Evolutionary conservation across 2,329 filamentous ascomycete genomes (phyloP).

Genomic region (Aureobasidium subglaciale): DNA sequence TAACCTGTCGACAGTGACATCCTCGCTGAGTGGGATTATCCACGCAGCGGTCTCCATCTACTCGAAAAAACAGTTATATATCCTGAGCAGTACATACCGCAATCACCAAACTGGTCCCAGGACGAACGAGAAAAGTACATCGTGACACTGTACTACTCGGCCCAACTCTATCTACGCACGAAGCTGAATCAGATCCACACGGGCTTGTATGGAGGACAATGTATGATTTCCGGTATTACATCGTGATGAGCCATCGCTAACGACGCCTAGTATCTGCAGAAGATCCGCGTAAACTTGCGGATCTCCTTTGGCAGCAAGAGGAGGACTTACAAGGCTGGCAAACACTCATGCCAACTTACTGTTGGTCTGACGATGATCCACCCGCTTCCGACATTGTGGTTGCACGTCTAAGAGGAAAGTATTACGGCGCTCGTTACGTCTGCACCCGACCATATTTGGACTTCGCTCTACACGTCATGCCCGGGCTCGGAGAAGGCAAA

Average conservation of each 20-base stretch:
- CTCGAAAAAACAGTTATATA: slow-evolving; percentile 48
- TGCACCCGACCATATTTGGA: slow-evolving; percentile 74
- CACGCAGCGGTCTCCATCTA: slow-evolving; percentile 50
- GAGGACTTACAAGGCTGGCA: slow-evolving; percentile 46
- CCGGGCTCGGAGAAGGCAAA: slow-evolving; percentile 21
- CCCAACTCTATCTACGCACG: slow-evolving; percentile 55
- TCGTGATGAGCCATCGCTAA: background rate
- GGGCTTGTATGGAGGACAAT: slow-evolving; percentile 43
- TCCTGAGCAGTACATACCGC: background rate
- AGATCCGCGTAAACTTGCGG: slow-evolving; percentile 17
- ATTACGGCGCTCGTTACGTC: slow-evolving; percentile 86
- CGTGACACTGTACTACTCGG: slow-evolving; percentile 52
- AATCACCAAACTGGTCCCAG: background rate
- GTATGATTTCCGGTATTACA: slow-evolving; percentile 21
- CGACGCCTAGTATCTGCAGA: background rate
- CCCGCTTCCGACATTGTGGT: slow-evolving; percentile 70
- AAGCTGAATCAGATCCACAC: slow-evolving; percentile 51
- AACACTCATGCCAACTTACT: slow-evolving; percentile 34
- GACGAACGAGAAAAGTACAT: slow-evolving; percentile 23
- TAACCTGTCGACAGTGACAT: slow-evolving; percentile 59
- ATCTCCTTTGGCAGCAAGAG: slow-evolving; percentile 27
- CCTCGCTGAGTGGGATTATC: slow-evolving; percentile 63
- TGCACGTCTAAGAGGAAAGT: slow-evolving; percentile 83
- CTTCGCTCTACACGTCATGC: slow-evolving; percentile 49
- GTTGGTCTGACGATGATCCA: slow-evolving; percentile 59